Percentiles rank a stretch among this genome's conserved stretches.
phyloP scores from a whole-genome alignment of 352 stramenopile species.

The Phytophthora pluvialis region DNA sequence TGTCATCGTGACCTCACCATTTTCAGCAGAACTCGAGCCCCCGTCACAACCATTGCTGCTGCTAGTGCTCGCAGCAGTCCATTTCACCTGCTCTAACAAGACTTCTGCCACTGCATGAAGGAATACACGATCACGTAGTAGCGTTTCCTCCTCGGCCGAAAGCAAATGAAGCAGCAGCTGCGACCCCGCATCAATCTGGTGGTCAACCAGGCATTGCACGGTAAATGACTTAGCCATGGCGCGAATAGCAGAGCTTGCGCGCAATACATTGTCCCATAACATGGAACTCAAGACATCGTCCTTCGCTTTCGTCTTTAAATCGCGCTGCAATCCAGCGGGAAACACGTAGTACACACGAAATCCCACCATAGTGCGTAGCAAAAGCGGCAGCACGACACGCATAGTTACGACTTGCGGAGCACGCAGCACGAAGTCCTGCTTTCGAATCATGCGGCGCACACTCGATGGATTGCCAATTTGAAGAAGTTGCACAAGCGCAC shows the following conservation, averaged over 20 bases:
- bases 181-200: constrained; percentile 57
- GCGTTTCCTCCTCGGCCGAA: constrained; percentile 63
- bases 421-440: constrained; percentile 83
- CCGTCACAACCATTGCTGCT: constrained; percentile 17
- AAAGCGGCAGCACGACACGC: constrained; percentile 75
- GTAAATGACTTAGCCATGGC: constrained; percentile 70
- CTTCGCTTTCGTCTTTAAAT: constrained; percentile 48
- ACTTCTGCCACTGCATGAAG: constrained; percentile 74
- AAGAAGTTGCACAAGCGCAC: constrained; percentile 83
- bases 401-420: constrained; percentile 83
- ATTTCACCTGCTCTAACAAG: constrained; percentile 58
- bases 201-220: constrained; percentile 71
- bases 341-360: constrained; percentile 60
- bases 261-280: constrained; percentile 79
- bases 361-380: constrained; percentile 65
- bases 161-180: constrained; percentile 66
- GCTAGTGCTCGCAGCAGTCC: constrained; percentile 35
- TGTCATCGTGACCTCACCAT: constrained; percentile 40
- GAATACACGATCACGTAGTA: constrained; percentile 77
- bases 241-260: constrained; percentile 75
- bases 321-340: constrained; percentile 37
- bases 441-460: constrained; percentile 85
- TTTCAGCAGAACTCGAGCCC: constrained; percentile 39
- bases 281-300: constrained; percentile 52
- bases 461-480: constrained; percentile 83